Conservation (phyloP, 495 filamentous ascomycete genomes). For the Neurospora sp. region DNA sequence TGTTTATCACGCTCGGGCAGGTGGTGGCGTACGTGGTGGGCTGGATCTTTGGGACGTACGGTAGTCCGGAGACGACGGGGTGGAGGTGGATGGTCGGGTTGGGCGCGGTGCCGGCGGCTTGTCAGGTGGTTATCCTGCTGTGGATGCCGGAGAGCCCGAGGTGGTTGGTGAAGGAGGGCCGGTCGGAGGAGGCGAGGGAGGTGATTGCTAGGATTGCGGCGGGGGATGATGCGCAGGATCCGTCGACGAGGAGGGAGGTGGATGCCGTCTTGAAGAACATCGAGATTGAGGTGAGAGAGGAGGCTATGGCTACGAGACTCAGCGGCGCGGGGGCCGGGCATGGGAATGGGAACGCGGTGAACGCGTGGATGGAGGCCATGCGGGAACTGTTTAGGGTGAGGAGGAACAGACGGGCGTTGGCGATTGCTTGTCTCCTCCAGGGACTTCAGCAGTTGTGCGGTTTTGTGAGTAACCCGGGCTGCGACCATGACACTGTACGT, state of each 20-base stretch:
- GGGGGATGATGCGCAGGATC: not conserved
- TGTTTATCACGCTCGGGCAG: constrained; percentile 82
- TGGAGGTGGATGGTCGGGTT: constrained; percentile 92
- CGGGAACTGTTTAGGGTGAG: constrained; percentile 47
- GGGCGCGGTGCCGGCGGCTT: constrained; percentile 63
- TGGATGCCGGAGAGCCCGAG: constrained; percentile 78
- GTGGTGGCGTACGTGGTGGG: constrained; percentile 75
- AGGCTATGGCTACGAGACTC: constrained; percentile 41
- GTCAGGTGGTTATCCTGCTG: constrained; percentile 56
- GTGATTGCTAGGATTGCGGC: constrained; percentile 52
- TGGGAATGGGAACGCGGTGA: constrained; percentile 8
- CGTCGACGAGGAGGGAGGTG: constrained; percentile 30
- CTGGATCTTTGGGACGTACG: constrained; percentile 51
- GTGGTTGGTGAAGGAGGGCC: constrained; percentile 67
- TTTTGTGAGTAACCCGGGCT: constrained; percentile 46
- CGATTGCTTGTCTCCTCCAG: constrained; percentile 77
- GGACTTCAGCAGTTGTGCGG: constrained; percentile 84
- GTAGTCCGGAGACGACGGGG: constrained; percentile 37
- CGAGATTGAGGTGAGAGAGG: constrained; percentile 57
- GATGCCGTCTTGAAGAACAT: constrained; percentile 52
- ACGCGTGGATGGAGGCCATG: constrained; percentile 34
- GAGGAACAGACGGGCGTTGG: constrained; percentile 66
- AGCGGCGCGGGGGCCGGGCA: constrained; percentile 4
- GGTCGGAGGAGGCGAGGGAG: constrained; percentile 44
- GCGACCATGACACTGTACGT: not conserved